Base-by-base conservation (phyloP, 176 grass and related monocot species). In the Thalia dealbata region DNA sequence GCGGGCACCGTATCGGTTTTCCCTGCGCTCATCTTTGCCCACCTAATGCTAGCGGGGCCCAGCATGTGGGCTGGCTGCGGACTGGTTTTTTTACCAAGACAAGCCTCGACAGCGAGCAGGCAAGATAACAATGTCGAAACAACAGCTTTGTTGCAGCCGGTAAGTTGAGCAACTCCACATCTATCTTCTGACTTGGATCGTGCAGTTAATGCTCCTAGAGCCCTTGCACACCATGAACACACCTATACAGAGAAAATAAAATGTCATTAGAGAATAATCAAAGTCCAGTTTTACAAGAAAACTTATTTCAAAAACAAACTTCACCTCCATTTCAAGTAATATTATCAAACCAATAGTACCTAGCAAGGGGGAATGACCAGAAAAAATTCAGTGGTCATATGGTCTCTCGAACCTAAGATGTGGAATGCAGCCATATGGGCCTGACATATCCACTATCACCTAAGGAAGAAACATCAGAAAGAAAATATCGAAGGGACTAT, bases 101-200 rank as follows among this genome's bases (percentile, higher is more conserved):
- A 93, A 66, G 87, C 83, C 81, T 99, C 95, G 42, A 93, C 84
- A 26, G 77, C 87, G 43, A 99, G 69, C 29, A 99, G 76, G 58
- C 90, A 82, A 75, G 95, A 88, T 28, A 99, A 60, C 76, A 99
- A 84, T 2, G 85, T 99, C 19, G 87, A 82, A 76, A 99, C 76
- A 35, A 78, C 85, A 84, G 87, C 78, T 67, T 79, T 81, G 79
- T 99, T 93, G 78, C 81, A 88, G 73, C 95, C 84, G 68, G 85
- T 88, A 69, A 93, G 90, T 42, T 99, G 95, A 81, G 90, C 95
- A 69, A 99, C 87, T 66, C 95, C 95, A 75, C 81, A 99, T 0
- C 83, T 81, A 63, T 99, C 95, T 85, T 99, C 90, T 69, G 60
- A 71, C 22, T 79, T 76, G 41, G 95, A 93, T 24, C 46, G 76